Evolutionary conservation across 306 rosid species (phyloP), one percentile per base, ranked within the genome.

Genomic region (Cucurbita pepo): DNA sequence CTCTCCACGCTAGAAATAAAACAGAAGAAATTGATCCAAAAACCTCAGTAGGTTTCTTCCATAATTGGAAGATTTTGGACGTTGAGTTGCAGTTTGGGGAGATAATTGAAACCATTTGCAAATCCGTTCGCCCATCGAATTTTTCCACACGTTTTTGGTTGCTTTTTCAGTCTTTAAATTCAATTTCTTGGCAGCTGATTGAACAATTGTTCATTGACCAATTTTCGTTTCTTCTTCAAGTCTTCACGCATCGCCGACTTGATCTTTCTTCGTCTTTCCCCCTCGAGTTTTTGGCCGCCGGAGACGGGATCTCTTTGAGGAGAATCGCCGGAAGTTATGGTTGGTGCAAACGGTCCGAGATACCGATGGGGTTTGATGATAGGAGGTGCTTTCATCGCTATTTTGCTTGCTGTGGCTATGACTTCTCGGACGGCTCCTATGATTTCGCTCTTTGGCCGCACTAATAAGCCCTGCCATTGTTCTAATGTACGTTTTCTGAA

Each of bases 401-500:
- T 86, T 7, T 81, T 89, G 66, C 57, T 86, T 66, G 97, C 96
- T 25, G 70, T 87, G 57, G 84, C 84, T 8, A 16, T 94, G 86
- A 81, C 96, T 73, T 81, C 82, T 34, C 74, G 43, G 36, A 73
- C 86, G 56, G 80, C 85, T 51, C 77, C 90, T 3, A 71, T 41
- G 37, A 78, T 81, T 53, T 77, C 90, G 59, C 85, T 84, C 2
- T 84, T 77, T 69, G 89, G 96, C 53, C 82, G 76, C 11, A 80
- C 81, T 25, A 81, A 75, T 4, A 83, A 81, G 83, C 85, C 91
- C 36, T 91, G 97, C 48, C 85, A 12, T 8, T 94, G 97, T 83
- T 76, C 89, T 60, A 77, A 78, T 88, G 97, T 94, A 80, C 45
- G 81, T 57, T 74, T 81, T 43, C 56, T 56, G 40, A 10, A 7